A percentile compares a stretch with the other conserved stretches of the same genome.
Evolutionary conservation across 2,329 filamentous ascomycete species (phyloP).

Genomic region (Knoxdaviesia capensis): DNA sequence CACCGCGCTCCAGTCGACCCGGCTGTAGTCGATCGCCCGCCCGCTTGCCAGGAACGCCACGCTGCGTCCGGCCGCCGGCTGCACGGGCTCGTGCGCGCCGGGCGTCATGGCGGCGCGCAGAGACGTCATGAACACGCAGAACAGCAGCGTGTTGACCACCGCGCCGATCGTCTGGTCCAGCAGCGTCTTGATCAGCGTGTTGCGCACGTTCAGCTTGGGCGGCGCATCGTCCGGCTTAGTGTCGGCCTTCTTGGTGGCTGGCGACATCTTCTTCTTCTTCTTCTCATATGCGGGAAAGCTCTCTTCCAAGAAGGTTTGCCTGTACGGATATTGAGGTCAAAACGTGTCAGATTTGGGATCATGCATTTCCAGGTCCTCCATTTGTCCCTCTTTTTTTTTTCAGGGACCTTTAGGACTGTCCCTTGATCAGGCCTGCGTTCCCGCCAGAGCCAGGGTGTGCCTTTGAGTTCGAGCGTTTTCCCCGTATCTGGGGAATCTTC

Average conservation of each 20-base stretch:
- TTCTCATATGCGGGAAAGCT: constrained; percentile 43
- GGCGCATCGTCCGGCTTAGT: constrained; percentile 11
- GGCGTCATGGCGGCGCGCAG: constrained; percentile 27
- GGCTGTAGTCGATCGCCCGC: constrained; percentile 20
- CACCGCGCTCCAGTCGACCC: constrained; percentile 23
- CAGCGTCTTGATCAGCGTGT: constrained; percentile 45
- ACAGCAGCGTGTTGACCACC: constrained; percentile 42
- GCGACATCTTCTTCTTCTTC: constrained; percentile 9
- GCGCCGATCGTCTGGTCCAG: constrained; percentile 53
- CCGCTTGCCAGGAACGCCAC: constrained; percentile 16
- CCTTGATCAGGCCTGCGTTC: too few relatives aligned
- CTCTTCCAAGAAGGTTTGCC: constrained; percentile 58
- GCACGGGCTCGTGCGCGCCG: constrained; percentile 13
- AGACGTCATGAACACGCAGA: constrained; percentile 37
- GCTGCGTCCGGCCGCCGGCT: constrained; percentile 9
- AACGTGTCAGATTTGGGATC: not conserved
- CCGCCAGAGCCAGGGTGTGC: too few relatives aligned
- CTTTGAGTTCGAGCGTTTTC: too few relatives aligned
- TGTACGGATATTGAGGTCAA: constrained; percentile 11
- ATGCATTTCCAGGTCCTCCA: not conserved
- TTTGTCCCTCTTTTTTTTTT: not conserved
- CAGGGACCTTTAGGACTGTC: not conserved
- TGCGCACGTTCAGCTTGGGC: constrained; percentile 24
- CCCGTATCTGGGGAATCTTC: too few relatives aligned
- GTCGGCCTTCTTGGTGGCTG: constrained; percentile 19